These are phyloP conservation scores for Rhynchospora pubera DNA, from an alignment of 176 grass and related monocot genomes.

Conservation along the genomic window DNA sequence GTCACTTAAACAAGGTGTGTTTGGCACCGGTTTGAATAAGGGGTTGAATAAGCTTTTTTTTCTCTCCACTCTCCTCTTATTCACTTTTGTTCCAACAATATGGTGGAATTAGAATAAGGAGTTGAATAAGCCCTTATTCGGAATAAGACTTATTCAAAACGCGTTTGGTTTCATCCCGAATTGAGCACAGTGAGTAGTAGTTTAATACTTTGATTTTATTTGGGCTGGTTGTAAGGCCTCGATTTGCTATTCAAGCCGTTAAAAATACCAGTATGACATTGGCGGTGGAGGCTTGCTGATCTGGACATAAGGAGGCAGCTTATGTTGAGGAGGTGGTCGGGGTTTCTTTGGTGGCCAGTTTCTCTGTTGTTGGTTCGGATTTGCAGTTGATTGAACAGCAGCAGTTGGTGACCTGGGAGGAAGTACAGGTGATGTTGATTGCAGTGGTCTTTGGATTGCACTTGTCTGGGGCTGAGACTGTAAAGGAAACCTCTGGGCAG, in stretches of 20 bases:
- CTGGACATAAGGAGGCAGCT: slow-evolving; percentile 15
- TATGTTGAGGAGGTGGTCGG: background rate
- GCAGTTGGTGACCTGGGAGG: background rate
- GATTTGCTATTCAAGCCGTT: background rate
- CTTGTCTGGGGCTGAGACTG: background rate
- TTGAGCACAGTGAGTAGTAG: background rate
- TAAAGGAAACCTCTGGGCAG: background rate
- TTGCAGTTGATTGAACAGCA: background rate
- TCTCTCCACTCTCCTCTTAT: too few species aligned
- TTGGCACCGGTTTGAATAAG: too few species aligned
- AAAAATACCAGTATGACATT: slow-evolving; percentile 14
- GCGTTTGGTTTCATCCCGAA: too few species aligned
- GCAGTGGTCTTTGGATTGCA: background rate
- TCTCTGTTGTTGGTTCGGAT: slow-evolving; percentile 9
- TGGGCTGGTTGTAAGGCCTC: background rate
- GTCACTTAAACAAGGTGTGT: too few species aligned
- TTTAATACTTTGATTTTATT: background rate
- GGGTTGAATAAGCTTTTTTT: too few species aligned
- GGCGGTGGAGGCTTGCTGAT: slow-evolving; percentile 5
- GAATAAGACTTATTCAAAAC: too few species aligned
- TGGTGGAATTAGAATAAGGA: too few species aligned
- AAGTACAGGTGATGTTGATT: background rate
- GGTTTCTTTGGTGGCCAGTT: background rate
- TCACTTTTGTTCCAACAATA: too few species aligned
- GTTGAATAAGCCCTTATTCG: too few species aligned